phyloP scores from a whole-genome alignment of 345 rosid genomes.

The Sisymbrium altissimum region DNA sequence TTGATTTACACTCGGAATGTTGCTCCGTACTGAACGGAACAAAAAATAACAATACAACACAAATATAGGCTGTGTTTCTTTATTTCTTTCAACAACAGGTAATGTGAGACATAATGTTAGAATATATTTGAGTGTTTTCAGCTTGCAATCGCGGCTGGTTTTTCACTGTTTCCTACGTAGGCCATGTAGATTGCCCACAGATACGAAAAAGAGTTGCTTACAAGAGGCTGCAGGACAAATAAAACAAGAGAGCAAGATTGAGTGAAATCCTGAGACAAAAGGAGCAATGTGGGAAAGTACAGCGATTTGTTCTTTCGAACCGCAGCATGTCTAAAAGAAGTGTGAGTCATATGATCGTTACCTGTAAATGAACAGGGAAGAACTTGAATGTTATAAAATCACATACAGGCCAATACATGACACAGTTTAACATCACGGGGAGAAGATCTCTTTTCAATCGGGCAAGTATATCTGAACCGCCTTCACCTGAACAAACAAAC shows the following conservation, averaged over 20 bases:
- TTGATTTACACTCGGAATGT: not conserved
- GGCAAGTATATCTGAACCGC: conserved; percentile 47
- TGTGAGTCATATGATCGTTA: not conserved
- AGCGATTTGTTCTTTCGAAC: not conserved
- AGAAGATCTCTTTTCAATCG: conserved; percentile 69
- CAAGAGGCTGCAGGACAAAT: conserved; percentile 53
- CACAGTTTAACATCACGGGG: conserved; percentile 54
- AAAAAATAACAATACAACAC: not conserved
- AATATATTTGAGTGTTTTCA: not conserved
- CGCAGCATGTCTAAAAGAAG: not conserved
- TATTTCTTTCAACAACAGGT: not conserved
- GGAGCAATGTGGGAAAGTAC: not conserved
- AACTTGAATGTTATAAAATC: conserved; percentile 83
- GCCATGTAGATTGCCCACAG: conserved; percentile 82
- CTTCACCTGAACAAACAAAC: conserved; percentile 58
- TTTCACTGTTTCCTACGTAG: conserved; percentile 69
- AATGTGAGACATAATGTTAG: too few species aligned
- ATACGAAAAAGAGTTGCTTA: conserved; percentile 83
- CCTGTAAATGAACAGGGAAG: conserved; percentile 86
- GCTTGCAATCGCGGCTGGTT: conserved; percentile 25
- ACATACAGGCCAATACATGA: conserved; percentile 85
- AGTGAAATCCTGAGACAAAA: not conserved
- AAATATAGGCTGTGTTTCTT: not conserved
- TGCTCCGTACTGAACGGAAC: not conserved
- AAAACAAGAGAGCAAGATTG: not conserved